A percentile compares a stretch with the other conserved stretches of the same genome.
Evolutionary conservation across 805 yeast genomes (phyloP).

Genomic region (Suhomyces tanzawaensis): DNA sequence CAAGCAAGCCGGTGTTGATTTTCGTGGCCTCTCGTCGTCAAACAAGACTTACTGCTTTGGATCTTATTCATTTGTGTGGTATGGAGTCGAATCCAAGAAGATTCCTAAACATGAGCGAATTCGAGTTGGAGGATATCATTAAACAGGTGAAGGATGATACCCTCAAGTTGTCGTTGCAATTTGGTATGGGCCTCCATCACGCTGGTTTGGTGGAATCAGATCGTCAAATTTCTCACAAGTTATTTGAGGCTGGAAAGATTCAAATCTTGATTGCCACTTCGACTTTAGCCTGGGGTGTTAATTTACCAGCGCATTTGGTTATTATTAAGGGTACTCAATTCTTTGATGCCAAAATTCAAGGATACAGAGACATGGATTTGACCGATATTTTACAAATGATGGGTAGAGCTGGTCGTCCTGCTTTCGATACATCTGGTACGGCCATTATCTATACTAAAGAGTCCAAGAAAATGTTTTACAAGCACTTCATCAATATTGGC

Average conservation of each 20-base stretch:
- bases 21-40: constrained; percentile 84
- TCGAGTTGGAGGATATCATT: constrained; percentile 52
- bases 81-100: constrained; percentile 74
- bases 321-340: constrained; percentile 75
- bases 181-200: constrained; percentile 80
- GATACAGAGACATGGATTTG: constrained; percentile 75
- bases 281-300: constrained; percentile 88
- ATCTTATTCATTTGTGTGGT: constrained; percentile 75
- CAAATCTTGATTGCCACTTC: constrained; percentile 77
- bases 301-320: constrained; percentile 76
- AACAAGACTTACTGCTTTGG: constrained; percentile 76
- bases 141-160: constrained; percentile 78
- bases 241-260: constrained; percentile 67
- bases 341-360: constrained; percentile 62
- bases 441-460: constrained; percentile 78
- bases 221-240: constrained; percentile 64
- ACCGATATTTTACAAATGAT: constrained; percentile 77
- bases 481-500: constrained; percentile 74
- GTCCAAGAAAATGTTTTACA: constrained; percentile 69
- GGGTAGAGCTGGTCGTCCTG: constrained; percentile 83
- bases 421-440: constrained; percentile 73
- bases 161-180: constrained; percentile 65
- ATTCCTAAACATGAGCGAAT: constrained; percentile 63
- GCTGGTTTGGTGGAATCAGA: constrained; percentile 78
- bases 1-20: constrained; percentile 77